phyloP scores from a whole-genome alignment of 2,329 filamentous ascomycete genomes.

The Grosmannia penicillata region DNA sequence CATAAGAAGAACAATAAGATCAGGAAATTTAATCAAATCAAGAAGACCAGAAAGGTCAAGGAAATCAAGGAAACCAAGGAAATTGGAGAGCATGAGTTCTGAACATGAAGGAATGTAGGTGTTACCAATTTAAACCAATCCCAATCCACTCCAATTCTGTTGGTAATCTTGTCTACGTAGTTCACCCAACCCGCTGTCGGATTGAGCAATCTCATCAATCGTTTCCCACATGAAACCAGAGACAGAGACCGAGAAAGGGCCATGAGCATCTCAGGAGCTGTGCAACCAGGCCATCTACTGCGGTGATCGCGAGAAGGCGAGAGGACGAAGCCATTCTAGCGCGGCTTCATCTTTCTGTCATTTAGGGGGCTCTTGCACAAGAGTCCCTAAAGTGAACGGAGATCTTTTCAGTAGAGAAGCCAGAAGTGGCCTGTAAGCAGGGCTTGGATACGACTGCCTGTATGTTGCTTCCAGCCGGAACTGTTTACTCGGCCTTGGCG shows the following conservation, averaged over 20 bases:
- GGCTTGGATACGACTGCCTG: no score
- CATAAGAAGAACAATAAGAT: neutral
- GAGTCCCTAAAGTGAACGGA: no score
- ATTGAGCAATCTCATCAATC: conserved; percentile 13
- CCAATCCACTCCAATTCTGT: neutral
- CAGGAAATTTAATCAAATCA: no score
- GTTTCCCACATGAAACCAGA: conserved; percentile 13
- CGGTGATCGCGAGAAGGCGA: neutral
- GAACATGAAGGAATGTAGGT: conserved; percentile 2
- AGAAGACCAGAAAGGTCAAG: conserved; percentile 1
- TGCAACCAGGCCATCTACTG: no score
- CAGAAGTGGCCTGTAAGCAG: neutral
- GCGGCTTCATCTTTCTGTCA: no score
- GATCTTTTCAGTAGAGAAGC: neutral
- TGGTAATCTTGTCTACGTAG: conserved; percentile 1
- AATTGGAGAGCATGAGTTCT: neutral
- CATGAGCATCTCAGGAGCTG: no score
- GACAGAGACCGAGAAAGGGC: no score
- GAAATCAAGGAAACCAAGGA: conserved; percentile 2
- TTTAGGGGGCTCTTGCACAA: no score
- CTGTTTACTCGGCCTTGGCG: conserved; percentile 51
- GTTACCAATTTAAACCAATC: conserved; percentile 2
- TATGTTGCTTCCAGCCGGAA: neutral
- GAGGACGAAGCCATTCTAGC: neutral
- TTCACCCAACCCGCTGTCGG: conserved; percentile 10